A percentile compares a stretch with the other conserved stretches of the same genome.
phyloP scores from a whole-genome alignment of 2,329 filamentous ascomycete genomes.

The Fusarium cicatricum region DNA sequence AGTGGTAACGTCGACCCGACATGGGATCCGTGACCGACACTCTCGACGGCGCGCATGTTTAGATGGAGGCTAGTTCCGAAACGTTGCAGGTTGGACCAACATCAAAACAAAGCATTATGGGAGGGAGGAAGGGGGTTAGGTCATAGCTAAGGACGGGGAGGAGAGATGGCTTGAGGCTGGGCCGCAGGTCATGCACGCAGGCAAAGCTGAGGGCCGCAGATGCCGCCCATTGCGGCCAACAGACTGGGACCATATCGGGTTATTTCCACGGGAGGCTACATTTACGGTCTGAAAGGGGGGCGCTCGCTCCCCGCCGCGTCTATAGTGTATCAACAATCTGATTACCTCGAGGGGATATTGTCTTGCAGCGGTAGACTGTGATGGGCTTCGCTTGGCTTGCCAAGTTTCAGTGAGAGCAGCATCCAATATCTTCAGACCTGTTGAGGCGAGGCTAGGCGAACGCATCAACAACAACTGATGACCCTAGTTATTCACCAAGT shows the following conservation, averaged over 20 bases:
- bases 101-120: slow-evolving; percentile 18
- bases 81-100: slow-evolving; percentile 5
- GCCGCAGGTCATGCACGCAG: slow-evolving; percentile 19
- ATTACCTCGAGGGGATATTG: slow-evolving; percentile 5
- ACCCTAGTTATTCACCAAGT: background rate
- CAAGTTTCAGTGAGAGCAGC: too few species aligned
- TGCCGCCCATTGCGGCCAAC: slow-evolving; percentile 36
- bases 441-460: background rate
- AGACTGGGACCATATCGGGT: slow-evolving; percentile 32
- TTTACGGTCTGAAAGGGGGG: slow-evolving; percentile 6
- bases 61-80: slow-evolving; percentile 6
- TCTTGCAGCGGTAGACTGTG: slow-evolving; percentile 1
- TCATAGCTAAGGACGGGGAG: slow-evolving; percentile 6
- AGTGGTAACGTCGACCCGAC: slow-evolving; percentile 71
- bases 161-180: slow-evolving; percentile 10
- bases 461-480: background rate
- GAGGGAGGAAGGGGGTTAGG: background rate
- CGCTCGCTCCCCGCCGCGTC: slow-evolving; percentile 10
- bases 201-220: slow-evolving; percentile 18
- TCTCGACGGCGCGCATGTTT: background rate
- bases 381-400: too few species aligned
- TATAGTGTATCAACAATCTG: slow-evolving; percentile 27
- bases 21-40: background rate
- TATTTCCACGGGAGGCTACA: slow-evolving; percentile 14
- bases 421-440: too few species aligned